phyloP scores from a whole-genome alignment of 352 stramenopile genomes.

The Pythium grandisporangium region DNA sequence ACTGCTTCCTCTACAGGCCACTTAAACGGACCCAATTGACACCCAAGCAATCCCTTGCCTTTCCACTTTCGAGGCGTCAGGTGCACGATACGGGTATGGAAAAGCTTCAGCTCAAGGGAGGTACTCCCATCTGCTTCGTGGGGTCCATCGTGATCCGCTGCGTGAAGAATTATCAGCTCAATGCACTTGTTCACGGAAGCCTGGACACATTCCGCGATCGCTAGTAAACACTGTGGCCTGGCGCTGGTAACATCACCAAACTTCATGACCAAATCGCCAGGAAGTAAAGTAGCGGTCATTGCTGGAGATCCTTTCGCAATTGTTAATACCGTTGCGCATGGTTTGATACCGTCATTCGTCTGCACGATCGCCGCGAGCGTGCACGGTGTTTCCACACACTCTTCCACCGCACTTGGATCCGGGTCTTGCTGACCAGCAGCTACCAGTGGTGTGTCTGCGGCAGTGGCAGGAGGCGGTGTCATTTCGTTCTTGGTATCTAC shows the following conservation, averaged over 20 bases:
- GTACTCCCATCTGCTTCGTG: background rate
- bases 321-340: slow-evolving; percentile 41
- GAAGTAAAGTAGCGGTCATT: slow-evolving; percentile 26
- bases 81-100: slow-evolving; percentile 4
- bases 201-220: slow-evolving; percentile 42
- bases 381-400: background rate
- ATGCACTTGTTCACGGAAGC: slow-evolving; percentile 26
- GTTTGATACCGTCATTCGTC: slow-evolving; percentile 3
- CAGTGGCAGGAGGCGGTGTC: background rate
- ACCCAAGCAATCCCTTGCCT: slow-evolving; percentile 53
- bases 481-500: background rate
- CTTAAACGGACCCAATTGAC: slow-evolving; percentile 53
- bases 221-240: slow-evolving; percentile 38
- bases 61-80: slow-evolving; percentile 41
- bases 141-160: background rate
- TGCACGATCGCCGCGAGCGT: background rate
- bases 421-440: background rate
- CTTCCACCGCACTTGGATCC: no score
- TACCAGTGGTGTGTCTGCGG: no score
- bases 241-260: slow-evolving; percentile 37
- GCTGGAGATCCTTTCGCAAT: slow-evolving; percentile 31
- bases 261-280: slow-evolving; percentile 31
- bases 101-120: no score
- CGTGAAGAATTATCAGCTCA: slow-evolving; percentile 23
- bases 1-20: slow-evolving; percentile 15